These are phyloP conservation scores for Stephania japonica DNA, from an alignment of 164 flowering plant genomes.

Conservation along the genomic window DNA sequence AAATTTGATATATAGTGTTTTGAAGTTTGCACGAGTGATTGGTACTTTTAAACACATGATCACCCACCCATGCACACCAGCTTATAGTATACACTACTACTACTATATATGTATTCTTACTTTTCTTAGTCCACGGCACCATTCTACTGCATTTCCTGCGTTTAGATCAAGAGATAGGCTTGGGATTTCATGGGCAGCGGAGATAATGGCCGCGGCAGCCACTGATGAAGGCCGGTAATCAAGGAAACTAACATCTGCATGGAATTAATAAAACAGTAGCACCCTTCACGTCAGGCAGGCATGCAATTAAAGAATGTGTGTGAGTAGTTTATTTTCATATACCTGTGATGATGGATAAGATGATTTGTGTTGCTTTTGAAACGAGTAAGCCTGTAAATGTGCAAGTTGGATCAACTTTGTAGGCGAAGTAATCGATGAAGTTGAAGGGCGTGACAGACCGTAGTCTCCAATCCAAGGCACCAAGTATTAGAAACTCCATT, in stretches of 20 bases:
- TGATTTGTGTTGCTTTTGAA: conserved; percentile 60
- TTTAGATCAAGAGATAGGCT: conserved; percentile 35
- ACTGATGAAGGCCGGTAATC: conserved; percentile 77
- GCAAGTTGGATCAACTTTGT: conserved; percentile 63
- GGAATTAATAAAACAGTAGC: not conserved
- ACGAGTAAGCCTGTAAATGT: conserved; percentile 37
- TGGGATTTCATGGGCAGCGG: conserved; percentile 65
- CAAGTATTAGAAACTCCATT: conserved; percentile 78
- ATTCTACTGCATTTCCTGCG: conserved; percentile 55
- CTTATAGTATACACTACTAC: not conserved
- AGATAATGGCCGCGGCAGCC: conserved; percentile 76
- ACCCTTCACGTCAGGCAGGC: not conserved
- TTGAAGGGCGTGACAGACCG: conserved; percentile 79
- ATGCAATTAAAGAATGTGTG: not conserved
- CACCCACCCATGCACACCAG: not conserved
- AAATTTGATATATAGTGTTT: conserved; percentile 4
- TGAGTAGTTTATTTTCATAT: conserved; percentile 9
- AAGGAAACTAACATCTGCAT: conserved; percentile 60
- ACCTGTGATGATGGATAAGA: conserved; percentile 72
- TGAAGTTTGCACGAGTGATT: conserved; percentile 17
- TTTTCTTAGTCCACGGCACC: conserved; percentile 75
- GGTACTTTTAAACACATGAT: conserved; percentile 4
- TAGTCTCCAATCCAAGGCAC: conserved; percentile 74
- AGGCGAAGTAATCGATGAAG: conserved; percentile 64
- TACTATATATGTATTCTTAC: conserved; percentile 35